Evolutionary conservation across 305 asterid genomes (phyloP).

Genomic region (Solanum aculeatissimum): DNA sequence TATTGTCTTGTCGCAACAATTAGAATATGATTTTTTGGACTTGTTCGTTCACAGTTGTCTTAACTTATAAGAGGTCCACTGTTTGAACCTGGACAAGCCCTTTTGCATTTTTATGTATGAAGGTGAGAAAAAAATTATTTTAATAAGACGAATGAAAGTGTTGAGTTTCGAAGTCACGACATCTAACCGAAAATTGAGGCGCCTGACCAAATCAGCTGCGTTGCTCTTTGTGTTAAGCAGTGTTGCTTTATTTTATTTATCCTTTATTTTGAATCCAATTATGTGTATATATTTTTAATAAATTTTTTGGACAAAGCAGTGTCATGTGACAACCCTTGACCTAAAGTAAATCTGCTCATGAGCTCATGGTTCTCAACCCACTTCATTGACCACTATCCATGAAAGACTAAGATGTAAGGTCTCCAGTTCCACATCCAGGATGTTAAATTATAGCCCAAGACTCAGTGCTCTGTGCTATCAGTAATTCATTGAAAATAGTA

Average conservation of each 20-base stretch:
- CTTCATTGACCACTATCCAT: not conserved
- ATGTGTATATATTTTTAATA: not conserved
- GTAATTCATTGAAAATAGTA: not conserved
- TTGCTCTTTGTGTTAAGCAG: not conserved
- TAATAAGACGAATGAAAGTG: too few relatives aligned
- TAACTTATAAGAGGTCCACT: not conserved
- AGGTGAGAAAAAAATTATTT: too few relatives aligned
- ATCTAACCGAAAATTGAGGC: too few relatives aligned
- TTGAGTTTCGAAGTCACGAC: too few relatives aligned
- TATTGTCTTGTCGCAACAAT: not conserved
- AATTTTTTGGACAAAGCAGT: not conserved
- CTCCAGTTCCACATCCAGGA: not conserved
- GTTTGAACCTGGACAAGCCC: not conserved
- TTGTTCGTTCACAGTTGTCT: not conserved
- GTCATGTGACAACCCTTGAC: not conserved
- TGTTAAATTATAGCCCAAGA: not conserved
- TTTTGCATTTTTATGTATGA: too few relatives aligned
- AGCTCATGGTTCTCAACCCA: not conserved
- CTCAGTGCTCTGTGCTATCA: not conserved
- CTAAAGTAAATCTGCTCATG: not conserved
- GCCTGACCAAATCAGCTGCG: too few relatives aligned
- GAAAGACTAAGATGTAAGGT: not conserved
- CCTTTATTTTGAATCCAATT: not conserved
- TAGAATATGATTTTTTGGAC: not conserved
- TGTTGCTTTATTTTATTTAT: not conserved